These are phyloP conservation scores for Citropsis articulata DNA, from an alignment of 345 rosid genomes.

Conservation along the genomic window DNA sequence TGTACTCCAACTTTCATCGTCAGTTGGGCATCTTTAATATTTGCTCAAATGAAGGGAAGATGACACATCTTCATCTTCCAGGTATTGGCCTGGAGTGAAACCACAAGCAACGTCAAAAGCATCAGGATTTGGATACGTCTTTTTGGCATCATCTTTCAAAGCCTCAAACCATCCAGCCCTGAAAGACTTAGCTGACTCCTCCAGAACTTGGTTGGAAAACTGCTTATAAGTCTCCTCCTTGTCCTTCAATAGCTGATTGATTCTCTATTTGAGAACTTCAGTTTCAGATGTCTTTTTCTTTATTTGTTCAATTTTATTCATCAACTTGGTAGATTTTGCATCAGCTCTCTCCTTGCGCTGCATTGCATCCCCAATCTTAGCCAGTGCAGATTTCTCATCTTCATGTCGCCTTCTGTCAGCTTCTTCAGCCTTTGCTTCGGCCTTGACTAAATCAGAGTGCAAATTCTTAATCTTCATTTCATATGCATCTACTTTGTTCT, in stretches of 20 bases:
- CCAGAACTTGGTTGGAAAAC: neutral
- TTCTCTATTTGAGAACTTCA: neutral
- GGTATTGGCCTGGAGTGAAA: neutral
- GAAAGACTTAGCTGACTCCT: neutral
- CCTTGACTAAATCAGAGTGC: neutral
- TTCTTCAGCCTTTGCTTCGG: neutral
- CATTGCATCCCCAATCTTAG: neutral
- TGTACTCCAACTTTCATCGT: neutral
- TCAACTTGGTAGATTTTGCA: neutral
- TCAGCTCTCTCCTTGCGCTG: neutral
- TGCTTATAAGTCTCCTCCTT: neutral
- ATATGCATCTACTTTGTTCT: neutral
- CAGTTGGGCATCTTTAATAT: neutral
- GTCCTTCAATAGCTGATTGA: neutral
- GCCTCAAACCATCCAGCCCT: neutral
- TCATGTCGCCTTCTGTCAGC: neutral
- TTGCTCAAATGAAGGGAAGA: neutral
- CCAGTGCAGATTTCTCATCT: neutral
- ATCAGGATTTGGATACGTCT: neutral
- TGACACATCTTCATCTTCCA: neutral
- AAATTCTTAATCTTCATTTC: no score
- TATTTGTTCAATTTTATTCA: neutral
- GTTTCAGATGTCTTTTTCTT: neutral
- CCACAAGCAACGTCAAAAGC: neutral
- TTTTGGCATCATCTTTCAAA: neutral